phyloP scores from a whole-genome alignment of 2,329 filamentous ascomycete species.

The Trichoderma atrobrunneum region DNA sequence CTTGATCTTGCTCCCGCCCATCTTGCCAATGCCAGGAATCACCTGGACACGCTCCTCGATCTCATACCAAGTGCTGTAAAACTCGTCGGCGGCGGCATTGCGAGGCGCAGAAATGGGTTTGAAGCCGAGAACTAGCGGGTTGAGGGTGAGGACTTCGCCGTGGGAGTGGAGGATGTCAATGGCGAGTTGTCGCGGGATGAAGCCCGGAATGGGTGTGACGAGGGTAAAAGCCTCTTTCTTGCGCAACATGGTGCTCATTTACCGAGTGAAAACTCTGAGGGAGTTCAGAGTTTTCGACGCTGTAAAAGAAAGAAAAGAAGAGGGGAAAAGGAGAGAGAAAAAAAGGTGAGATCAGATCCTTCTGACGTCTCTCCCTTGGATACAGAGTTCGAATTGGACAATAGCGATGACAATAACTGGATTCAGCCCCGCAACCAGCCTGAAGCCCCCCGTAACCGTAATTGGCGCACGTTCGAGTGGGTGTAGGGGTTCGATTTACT shows the following conservation, averaged over 20 bases:
- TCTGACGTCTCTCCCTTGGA: neutral
- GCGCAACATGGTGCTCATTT: constrained; percentile 45
- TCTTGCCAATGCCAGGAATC: constrained; percentile 62
- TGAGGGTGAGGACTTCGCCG: constrained; percentile 67
- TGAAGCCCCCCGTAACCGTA: constrained; percentile 7
- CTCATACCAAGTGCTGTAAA: constrained; percentile 72
- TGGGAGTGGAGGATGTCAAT: constrained; percentile 71
- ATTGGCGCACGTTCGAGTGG: constrained; percentile 2
- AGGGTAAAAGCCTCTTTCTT: constrained; percentile 67
- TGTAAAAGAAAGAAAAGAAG: neutral
- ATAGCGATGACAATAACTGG: constrained; percentile 1
- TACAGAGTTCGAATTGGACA: neutral
- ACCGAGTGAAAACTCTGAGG: neutral
- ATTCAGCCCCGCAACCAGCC: constrained; percentile 7
- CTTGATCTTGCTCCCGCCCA: constrained; percentile 62
- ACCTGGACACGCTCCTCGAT: constrained; percentile 68
- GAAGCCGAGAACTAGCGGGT: constrained; percentile 64
- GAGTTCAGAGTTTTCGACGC: neutral
- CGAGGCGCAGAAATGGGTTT: constrained; percentile 64
- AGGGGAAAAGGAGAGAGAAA: neutral
- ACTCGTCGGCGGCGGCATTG: constrained; percentile 66
- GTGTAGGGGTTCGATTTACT: neutral
- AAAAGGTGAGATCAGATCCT: neutral
- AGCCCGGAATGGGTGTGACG: constrained; percentile 66
- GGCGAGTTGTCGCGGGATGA: constrained; percentile 68